Conservation (phyloP, 176 grass and related monocot genomes). For the Oryza glumipatula region DNA sequence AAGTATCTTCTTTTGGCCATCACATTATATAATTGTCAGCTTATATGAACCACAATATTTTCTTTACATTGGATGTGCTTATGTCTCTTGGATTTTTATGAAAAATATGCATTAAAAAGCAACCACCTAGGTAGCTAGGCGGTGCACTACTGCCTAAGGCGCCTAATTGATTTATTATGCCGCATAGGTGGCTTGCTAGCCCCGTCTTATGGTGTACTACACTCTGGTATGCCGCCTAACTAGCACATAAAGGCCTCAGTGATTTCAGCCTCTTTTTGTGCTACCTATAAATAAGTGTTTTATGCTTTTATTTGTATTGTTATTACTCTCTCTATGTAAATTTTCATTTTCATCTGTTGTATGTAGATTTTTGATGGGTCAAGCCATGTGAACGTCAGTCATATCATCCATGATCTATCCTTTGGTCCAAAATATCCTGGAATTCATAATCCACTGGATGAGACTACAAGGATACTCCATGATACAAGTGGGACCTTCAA, state of each 20-base stretch:
- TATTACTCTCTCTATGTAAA: constrained; percentile 12
- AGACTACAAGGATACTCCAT: constrained; percentile 81
- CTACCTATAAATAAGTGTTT: neutral
- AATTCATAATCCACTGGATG: constrained; percentile 94
- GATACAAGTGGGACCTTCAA: constrained; percentile 92
- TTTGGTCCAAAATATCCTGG: constrained; percentile 97
- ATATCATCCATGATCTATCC: constrained; percentile 90
- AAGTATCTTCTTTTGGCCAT: neutral
- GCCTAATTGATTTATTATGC: neutral
- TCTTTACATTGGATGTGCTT: neutral
- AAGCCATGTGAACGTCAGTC: constrained; percentile 92
- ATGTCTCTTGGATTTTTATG: neutral
- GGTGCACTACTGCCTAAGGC: neutral
- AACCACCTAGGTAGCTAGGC: neutral
- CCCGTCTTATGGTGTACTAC: neutral
- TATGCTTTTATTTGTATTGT: neutral
- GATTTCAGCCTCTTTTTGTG: neutral
- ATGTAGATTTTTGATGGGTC: constrained; percentile 95
- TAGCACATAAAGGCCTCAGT: neutral
- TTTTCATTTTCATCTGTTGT: constrained; percentile 23
- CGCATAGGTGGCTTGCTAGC: neutral
- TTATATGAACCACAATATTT: constrained; percentile 13
- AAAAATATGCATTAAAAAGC: neutral
- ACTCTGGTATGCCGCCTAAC: neutral
- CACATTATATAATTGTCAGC: constrained; percentile 14